Base-by-base conservation (phyloP, 2,329 filamentous ascomycete genomes). In the Alternaria solani region DNA sequence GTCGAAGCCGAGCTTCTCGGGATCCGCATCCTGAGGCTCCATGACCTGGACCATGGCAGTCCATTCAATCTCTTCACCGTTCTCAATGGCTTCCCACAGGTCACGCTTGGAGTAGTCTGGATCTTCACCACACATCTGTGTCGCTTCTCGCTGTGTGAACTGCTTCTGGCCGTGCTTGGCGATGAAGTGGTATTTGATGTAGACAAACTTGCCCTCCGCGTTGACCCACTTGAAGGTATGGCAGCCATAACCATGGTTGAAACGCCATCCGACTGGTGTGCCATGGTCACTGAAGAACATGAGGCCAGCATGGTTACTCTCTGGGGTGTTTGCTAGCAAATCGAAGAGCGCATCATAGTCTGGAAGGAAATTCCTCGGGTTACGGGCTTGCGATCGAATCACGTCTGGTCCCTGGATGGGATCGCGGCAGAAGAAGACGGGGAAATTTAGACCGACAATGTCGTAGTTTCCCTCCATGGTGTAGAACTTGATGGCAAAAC, bases 261-360 rank as follows among this genome's bases (percentile, higher is more conserved):
- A 78, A 5, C 78, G 73, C 80, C 80, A 84, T 23, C 80, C 82
- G 12, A 78, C 72, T 1, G 83, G 83, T 1, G 81, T 84, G 8
- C 83, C 83, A 49, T 83, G 82, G 64, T 85, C 81, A 43, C 78
- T 81, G 70, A 84, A 84, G 66, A 84, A 81, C 80, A 84, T 83
- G 60, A 83, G 68, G 8, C 81, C 80, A 2, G 81, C 81, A 61
- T 85, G 83, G 56, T 82, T 84, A 25, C 64, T 63, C 66, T 84
- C 83, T 0, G 82, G 82, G 0, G 80, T 83, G 64, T 81, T 81
- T 20, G 75, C 82, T n/a, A 84, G 76, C 20, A 84, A 74, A 65
- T 85, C 82, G 61, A 84, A 85, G 4, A 81, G 73, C 11, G 80
- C 80, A 62, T 85, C 80, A 56, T 80, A 81, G 63, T 85, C 82